Percentiles rank a stretch among this genome's conserved stretches.
Conservation (phyloP, 345 rosid genomes). For the Limnanthes douglasii region DNA sequence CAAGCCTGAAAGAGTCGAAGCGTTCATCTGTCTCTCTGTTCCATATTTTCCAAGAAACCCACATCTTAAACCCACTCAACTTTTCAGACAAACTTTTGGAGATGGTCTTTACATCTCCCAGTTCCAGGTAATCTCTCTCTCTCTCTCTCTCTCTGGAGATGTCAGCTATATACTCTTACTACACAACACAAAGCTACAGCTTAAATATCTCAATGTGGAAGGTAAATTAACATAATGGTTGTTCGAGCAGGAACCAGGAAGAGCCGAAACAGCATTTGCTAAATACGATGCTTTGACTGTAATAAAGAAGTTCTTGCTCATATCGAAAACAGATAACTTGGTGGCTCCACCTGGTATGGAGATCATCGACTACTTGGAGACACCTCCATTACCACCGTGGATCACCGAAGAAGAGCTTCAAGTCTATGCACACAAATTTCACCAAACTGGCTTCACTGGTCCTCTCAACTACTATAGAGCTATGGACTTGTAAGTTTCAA, state of each 20-base stretch:
- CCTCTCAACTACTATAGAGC: slow-evolving; percentile 50
- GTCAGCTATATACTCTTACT: too few relatives aligned
- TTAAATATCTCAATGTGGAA: too few relatives aligned
- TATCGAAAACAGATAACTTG: slow-evolving; percentile 26
- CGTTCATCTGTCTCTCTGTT: slow-evolving; percentile 27
- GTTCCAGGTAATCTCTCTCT: slow-evolving; percentile 36
- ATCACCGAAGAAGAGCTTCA: slow-evolving; percentile 50
- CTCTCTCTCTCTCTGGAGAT: neutral
- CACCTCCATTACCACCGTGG: slow-evolving; percentile 47
- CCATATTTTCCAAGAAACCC: slow-evolving; percentile 30
- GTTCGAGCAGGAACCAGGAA: slow-evolving; percentile 40
- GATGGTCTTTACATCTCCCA: slow-evolving; percentile 43
- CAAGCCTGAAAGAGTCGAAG: slow-evolving; percentile 46
- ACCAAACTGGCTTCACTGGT: slow-evolving; percentile 50
- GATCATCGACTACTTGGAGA: slow-evolving; percentile 39
- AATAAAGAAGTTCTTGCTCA: slow-evolving; percentile 52
- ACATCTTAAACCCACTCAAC: slow-evolving; percentile 13
- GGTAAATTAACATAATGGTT: too few relatives aligned
- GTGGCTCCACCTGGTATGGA: slow-evolving; percentile 52
- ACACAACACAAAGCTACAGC: too few relatives aligned
- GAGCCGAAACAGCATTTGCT: slow-evolving; percentile 56
- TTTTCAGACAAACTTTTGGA: slow-evolving; percentile 14
- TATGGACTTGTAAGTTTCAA: slow-evolving; percentile 32
- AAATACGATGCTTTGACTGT: slow-evolving; percentile 41
- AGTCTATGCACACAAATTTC: slow-evolving; percentile 49